Percentiles rank a stretch among this genome's conserved stretches.
Conservation (phyloP, 768 basidiomycete species). For the Pleurotus cornucopiae region DNA sequence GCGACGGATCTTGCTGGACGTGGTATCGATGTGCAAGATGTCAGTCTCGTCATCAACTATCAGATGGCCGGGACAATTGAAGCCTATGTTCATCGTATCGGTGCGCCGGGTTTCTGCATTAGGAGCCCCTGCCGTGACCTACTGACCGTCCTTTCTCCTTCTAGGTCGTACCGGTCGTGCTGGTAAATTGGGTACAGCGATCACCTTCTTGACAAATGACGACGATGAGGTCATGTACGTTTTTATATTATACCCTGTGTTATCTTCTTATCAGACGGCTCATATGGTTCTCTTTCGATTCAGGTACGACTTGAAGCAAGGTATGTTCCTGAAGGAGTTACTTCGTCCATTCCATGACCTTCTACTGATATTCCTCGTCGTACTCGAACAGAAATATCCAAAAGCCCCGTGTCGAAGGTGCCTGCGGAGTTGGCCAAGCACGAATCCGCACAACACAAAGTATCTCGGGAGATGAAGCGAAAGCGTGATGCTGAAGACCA, state of each 20-base stretch:
- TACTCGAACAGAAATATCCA: conserved; percentile 70
- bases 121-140: conserved; percentile 3
- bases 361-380: conserved; percentile 12
- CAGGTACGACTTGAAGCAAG: conserved; percentile 95
- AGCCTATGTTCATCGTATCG: conserved; percentile 96
- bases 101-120: conserved; percentile 39
- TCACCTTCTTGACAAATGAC: conserved; percentile 94
- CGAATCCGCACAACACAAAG: conserved; percentile 86
- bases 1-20: conserved; percentile 98
- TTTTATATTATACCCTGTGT: conserved; percentile 5
- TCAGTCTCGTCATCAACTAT: conserved; percentile 93
- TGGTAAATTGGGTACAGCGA: conserved; percentile 88
- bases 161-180: conserved; percentile 97
- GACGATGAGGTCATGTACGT: conserved; percentile 96
- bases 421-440: conserved; percentile 86
- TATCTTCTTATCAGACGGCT: conserved; percentile 12
- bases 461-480: conserved; percentile 93
- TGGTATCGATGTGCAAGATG: conserved; percentile 98
- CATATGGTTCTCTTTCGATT: conserved; percentile 13
- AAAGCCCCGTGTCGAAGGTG: conserved; percentile 90
- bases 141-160: conserved; percentile 8
- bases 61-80: conserved; percentile 97
- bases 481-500: conserved; percentile 83
- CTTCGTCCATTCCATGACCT: conserved; percentile 3
- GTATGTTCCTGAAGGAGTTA: conserved; percentile 32